phyloP scores from a whole-genome alignment of 192 early-diverging fungal genomes.

The Rhizoclosmatium globosum region DNA sequence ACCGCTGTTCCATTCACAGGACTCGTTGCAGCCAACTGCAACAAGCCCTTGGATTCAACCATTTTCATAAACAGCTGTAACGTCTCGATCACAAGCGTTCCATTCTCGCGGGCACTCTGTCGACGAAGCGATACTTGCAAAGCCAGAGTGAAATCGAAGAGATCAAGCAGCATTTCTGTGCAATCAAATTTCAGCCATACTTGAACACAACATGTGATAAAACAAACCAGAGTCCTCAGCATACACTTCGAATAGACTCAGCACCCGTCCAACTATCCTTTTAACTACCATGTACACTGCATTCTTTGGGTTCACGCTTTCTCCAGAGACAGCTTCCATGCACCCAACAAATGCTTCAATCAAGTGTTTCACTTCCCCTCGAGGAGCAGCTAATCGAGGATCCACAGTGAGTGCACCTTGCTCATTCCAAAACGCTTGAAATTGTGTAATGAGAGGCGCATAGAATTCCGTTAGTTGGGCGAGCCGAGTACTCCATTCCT shows the following conservation, averaged over 20 bases:
- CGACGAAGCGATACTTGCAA: slow-evolving; percentile 26
- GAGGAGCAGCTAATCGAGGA: background rate
- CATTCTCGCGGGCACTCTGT: slow-evolving; percentile 32
- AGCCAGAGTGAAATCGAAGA: slow-evolving; percentile 38
- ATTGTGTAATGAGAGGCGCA: background rate
- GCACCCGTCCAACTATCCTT: background rate
- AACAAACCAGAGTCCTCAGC: slow-evolving; percentile 24
- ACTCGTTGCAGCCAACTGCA: background rate
- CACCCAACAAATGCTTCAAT: background rate
- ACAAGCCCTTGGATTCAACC: slow-evolving; percentile 19
- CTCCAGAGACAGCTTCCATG: slow-evolving; percentile 16
- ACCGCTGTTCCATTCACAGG: background rate
- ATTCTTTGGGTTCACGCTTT: slow-evolving; percentile 27
- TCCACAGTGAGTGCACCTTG: slow-evolving; percentile 1
- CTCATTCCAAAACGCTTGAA: slow-evolving; percentile 13
- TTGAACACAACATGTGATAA: background rate
- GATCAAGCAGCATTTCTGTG: slow-evolving; percentile 29
- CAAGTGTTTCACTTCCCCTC: slow-evolving; percentile 3
- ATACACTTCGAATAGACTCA: slow-evolving; percentile 28
- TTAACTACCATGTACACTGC: slow-evolving; percentile 17
- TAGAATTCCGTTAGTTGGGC: slow-evolving; percentile 13
- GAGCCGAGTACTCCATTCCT: slow-evolving; percentile 18
- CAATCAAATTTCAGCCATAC: background rate
- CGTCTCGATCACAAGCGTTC: slow-evolving; percentile 26
- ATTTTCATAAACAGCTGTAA: slow-evolving; percentile 35